These are phyloP conservation scores for Hypoxylon fragiforme DNA, from an alignment of 495 filamentous ascomycete species.

Conservation along the genomic window DNA sequence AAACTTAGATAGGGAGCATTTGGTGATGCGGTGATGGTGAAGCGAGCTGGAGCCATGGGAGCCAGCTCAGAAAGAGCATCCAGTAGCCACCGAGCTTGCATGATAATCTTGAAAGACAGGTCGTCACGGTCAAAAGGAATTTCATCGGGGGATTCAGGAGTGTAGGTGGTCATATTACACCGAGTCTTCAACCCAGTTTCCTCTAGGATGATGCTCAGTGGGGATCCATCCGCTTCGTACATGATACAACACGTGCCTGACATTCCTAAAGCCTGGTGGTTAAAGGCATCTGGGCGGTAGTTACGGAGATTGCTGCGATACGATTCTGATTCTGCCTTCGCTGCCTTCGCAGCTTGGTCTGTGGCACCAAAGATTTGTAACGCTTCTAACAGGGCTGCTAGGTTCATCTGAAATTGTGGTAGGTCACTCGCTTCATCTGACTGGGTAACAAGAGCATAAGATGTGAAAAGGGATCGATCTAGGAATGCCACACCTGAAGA, in stretches of 20 bases:
- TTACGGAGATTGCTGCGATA: conserved; percentile 58
- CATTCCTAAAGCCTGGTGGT: conserved; percentile 72
- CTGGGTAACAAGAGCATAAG: conserved; percentile 64
- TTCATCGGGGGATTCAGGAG: conserved; percentile 66
- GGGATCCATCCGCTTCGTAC: conserved; percentile 71
- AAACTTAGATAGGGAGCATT: conserved; percentile 73
- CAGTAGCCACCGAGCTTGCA: conserved; percentile 78
- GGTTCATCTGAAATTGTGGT: conserved; percentile 75
- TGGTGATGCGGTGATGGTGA: conserved; percentile 65
- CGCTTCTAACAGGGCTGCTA: conserved; percentile 87
- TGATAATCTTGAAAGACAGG: conserved; percentile 90
- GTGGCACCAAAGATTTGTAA: conserved; percentile 89
- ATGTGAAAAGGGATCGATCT: conserved; percentile 83
- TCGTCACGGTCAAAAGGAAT: conserved; percentile 82
- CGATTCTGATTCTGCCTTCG: conserved; percentile 54
- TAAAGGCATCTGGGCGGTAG: conserved; percentile 70
- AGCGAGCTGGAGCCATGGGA: conserved; percentile 64
- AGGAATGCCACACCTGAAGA: conserved; percentile 73
- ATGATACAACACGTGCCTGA: conserved; percentile 78
- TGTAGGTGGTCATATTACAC: conserved; percentile 90
- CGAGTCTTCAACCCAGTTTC: conserved; percentile 87
- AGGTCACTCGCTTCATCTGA: conserved; percentile 43
- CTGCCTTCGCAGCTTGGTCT: conserved; percentile 60
- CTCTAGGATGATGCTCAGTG: conserved; percentile 77
- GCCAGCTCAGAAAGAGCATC: conserved; percentile 83